Evolutionary conservation across 495 filamentous ascomycete species (phyloP).

Genomic region (Trichoderma reesei): DNA sequence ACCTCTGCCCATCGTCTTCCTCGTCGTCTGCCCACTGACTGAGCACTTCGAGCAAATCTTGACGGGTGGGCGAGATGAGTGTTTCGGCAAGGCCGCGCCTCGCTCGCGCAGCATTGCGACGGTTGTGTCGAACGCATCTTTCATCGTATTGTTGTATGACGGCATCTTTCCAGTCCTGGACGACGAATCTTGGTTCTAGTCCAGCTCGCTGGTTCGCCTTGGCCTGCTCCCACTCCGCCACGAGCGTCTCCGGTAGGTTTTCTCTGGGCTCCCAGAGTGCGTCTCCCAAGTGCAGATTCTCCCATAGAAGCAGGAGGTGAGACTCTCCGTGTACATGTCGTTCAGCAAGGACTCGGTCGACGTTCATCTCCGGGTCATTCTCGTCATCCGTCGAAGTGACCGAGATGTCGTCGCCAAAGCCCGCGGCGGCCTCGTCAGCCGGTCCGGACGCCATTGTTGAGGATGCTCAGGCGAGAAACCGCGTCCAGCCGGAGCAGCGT

Average conservation of each 20-base stretch:
- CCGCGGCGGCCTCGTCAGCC: neutral
- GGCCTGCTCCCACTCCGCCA: slow-evolving; percentile 36
- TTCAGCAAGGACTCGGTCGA: slow-evolving; percentile 29
- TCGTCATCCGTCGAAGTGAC: neutral
- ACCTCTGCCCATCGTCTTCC: neutral
- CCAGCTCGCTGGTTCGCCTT: slow-evolving; percentile 29
- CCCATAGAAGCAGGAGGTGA: slow-evolving; percentile 48
- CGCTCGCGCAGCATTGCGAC: slow-evolving; percentile 23
- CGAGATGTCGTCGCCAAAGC: neutral
- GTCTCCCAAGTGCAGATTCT: slow-evolving; percentile 35
- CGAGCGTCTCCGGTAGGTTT: slow-evolving; percentile 31
- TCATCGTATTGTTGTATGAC: slow-evolving; percentile 17
- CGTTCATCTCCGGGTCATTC: neutral
- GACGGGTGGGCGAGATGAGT: neutral
- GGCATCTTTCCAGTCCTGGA: slow-evolving; percentile 27
- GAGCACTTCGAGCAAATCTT: neutral
- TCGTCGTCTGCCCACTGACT: neutral
- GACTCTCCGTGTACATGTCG: slow-evolving; percentile 20
- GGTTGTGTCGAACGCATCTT: slow-evolving; percentile 24
- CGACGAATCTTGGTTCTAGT: slow-evolving; percentile 31
- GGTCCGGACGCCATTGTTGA: neutral
- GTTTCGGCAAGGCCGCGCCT: neutral
- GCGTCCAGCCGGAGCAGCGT: neutral
- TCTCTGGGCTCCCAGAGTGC: slow-evolving; percentile 46
- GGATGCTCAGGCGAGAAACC: neutral